Evolutionary conservation across 345 rosid genomes (phyloP), one percentile per base, ranked within the genome.

Genomic region (Gossypium longicalyx): DNA sequence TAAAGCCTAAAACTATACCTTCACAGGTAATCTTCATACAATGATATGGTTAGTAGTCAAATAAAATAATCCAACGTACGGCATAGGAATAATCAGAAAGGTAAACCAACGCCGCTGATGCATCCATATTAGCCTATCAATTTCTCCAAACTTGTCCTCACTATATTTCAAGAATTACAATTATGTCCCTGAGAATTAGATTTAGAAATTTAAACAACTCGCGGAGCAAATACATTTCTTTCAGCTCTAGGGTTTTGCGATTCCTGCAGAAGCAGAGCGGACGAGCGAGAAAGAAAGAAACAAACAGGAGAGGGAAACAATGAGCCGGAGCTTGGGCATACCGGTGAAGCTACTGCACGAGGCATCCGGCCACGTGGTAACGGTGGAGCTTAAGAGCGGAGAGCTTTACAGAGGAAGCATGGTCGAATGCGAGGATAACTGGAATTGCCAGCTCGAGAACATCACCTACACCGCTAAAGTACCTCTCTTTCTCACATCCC

Each of bases 391-490:
- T 22, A 91, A 91, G 83, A 89, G 94, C 78, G 94, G 97, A 10
- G 97, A 91, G 86, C 93, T 89, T 22, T 91, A 91, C 76, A 79
- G 97, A 85, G 97, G 97, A 76, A 86, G 91, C 81, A 89, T 89
- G 97, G 27, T 91, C 15, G 97, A 91, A 85, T 91, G 97, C 75
- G 94, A 91, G 80, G 97, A 91, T 74, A 91, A 91, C 89, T 91
- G 97, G 94, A 91, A 91, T 79, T 89, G 94, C 73, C 97, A 91
- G 82, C 97, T 91, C 77, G 94, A 91, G 83, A 88, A 72, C 73
- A 89, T 91, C 77, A 90, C 94, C 29, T 91, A 75, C 84, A 91
- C 94, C 22, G 91, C 97, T 45, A 85, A 85, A 90, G 97, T 84
- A 76, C 73, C 11, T 2, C 12, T 47, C 38, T 58, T 48, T 57